Conservation (phyloP, 768 basidiomycete species). For the Cystofilobasidium macerans region DNA sequence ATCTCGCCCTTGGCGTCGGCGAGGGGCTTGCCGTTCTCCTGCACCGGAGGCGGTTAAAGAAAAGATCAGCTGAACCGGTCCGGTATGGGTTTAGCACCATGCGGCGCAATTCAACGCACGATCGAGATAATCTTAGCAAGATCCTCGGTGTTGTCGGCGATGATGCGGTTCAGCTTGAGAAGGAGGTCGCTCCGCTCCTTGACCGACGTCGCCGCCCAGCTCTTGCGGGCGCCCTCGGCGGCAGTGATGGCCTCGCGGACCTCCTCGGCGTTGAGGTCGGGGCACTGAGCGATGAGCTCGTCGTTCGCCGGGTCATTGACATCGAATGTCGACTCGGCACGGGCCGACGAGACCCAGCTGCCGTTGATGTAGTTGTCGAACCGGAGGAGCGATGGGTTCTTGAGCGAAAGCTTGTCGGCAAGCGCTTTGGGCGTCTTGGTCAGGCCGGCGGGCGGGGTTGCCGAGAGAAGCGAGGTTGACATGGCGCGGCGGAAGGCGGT, state of each 20-base stretch:
- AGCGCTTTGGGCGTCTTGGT: background rate
- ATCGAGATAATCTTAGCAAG: conserved; percentile 61
- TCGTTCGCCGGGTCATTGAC: conserved; percentile 31
- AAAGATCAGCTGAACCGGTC: background rate
- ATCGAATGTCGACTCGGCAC: conserved; percentile 28
- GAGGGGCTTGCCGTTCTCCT: conserved; percentile 87
- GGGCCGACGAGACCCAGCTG: conserved; percentile 28
- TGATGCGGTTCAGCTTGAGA: conserved; percentile 61
- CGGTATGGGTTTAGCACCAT: background rate
- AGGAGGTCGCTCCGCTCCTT: conserved; percentile 80
- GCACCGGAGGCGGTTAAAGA: background rate
- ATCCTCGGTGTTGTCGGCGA: conserved; percentile 78
- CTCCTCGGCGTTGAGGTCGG: conserved; percentile 24
- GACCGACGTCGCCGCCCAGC: conserved; percentile 77
- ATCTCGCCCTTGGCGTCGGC: conserved; percentile 78
- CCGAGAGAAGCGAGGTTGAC: background rate
- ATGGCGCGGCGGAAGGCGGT: conserved; percentile 6
- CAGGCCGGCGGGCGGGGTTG: background rate
- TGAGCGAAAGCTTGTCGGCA: conserved; percentile 13
- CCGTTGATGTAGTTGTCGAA: conserved; percentile 32
- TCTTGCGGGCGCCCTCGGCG: conserved; percentile 65
- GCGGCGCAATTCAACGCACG: conserved; percentile 5
- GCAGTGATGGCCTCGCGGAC: conserved; percentile 57
- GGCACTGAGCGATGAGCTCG: conserved; percentile 22
- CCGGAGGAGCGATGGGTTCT: conserved; percentile 27